A percentile compares a stretch with the other conserved stretches of the same genome.
These are phyloP conservation scores for Polyplosphaeria fusca DNA, from an alignment of 495 filamentous ascomycete genomes.

Conservation along the genomic window DNA sequence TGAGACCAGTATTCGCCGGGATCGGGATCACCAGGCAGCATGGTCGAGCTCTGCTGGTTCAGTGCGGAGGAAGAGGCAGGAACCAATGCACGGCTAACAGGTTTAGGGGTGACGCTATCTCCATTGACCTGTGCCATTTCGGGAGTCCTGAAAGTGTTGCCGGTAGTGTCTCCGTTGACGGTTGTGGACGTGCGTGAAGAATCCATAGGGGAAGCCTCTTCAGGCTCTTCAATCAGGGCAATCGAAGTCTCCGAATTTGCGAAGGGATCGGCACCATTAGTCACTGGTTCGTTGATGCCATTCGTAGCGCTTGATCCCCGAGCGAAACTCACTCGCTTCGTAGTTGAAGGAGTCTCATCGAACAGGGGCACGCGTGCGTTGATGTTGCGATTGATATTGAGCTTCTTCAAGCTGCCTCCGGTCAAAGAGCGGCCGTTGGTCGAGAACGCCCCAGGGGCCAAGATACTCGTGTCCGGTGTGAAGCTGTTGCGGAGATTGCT, in stretches of 20 bases:
- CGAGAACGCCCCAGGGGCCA: constrained; percentile 82
- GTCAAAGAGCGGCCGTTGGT: constrained; percentile 60
- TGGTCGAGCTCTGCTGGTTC: constrained; percentile 8
- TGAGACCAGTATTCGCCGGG: constrained; percentile 82
- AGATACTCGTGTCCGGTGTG: constrained; percentile 70
- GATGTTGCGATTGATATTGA: constrained; percentile 84
- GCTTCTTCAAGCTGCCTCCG: constrained; percentile 72
- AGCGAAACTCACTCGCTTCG: constrained; percentile 88
- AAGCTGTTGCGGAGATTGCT: constrained; percentile 66
- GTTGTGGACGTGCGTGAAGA: constrained; percentile 47
- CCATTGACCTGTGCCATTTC: constrained; percentile 73
- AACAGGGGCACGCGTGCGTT: constrained; percentile 54
- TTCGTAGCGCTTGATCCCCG: constrained; percentile 50
- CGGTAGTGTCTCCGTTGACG: constrained; percentile 48
- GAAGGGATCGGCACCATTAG: constrained; percentile 22
- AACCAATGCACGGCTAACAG: constrained; percentile 57
- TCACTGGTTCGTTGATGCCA: constrained; percentile 37
- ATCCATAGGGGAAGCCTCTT: constrained; percentile 60
- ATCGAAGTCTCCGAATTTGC: constrained; percentile 42
- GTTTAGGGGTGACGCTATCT: constrained; percentile 75
- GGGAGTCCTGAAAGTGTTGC: constrained; percentile 46
- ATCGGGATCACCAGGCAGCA: constrained; percentile 52
- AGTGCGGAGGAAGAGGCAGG: constrained; percentile 17
- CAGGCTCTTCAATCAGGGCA: constrained; percentile 40
- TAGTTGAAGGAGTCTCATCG: constrained; percentile 44